Evolutionary conservation across 2,329 filamentous ascomycete genomes (phyloP), one percentile per base, ranked within the genome.

Genomic region (Colletotrichum chlorophyti): DNA sequence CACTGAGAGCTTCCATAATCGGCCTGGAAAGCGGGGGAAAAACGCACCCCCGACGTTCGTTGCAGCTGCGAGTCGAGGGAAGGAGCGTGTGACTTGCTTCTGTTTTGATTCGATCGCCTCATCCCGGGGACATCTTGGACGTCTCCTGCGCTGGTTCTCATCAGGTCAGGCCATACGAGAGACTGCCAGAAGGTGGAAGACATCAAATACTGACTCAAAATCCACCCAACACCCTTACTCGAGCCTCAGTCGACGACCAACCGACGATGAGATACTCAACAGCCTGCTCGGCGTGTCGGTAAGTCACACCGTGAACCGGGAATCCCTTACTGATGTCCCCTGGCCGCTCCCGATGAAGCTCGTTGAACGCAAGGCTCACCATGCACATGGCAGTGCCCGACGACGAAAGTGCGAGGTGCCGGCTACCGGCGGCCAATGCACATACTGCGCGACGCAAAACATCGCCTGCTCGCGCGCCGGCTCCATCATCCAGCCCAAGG

Each of bases 201-300:
- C 35, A 5, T 49, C 51, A 46, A 34, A 35, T 54, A 40, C 12
- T 35, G 37, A 15, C 45, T 17, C 9, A 2, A n/a, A 6, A 6
- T 43, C 31, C 29, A 14, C 31, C 8, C 9, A n/a, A 15, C n/a
- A 15, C 11, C 2, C 19, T 6, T 32, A 29, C n/a, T 53, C 11
- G 19, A 15, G 24, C 12, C 6, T 37, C 31, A 21, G 9, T n/a
- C 35, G 15, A 27, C 35, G 7, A 29, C 15, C 23, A 6, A 32
- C 26, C 31, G 15, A 46, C 21, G 2, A 63, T 63, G 61, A 63
- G 61, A 32, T 63, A 63, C 34, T 63, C 61, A 35, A 63, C 61
- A 42, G 61, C 61, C 8, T 63, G 61, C 49, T 63, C 61, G 49
- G 61, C 61, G 17, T 63, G 61, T 53, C 58, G 61, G 61, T 63